A percentile compares a stretch with the other conserved stretches of the same genome.
phyloP scores from a whole-genome alignment of 495 filamentous ascomycete species.

The Aspergillus conjunctus region DNA sequence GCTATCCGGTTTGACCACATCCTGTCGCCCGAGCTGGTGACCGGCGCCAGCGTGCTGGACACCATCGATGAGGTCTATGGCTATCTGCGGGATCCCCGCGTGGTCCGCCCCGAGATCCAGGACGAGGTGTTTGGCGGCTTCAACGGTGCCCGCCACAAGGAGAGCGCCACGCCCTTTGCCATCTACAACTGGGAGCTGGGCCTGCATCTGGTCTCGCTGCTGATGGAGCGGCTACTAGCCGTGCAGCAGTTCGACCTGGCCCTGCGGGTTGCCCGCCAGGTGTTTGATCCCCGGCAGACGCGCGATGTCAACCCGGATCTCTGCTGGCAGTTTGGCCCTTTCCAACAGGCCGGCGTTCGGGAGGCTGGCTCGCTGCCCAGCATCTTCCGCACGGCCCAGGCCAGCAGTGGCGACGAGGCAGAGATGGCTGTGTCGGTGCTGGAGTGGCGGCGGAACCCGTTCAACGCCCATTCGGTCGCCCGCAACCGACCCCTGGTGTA shows the following conservation, averaged over 20 bases:
- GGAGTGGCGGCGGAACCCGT: constrained; percentile 25
- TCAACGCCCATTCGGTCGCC: constrained; percentile 29
- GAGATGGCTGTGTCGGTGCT: too few species aligned
- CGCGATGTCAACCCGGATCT: too few species aligned
- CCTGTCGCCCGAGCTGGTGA: background rate
- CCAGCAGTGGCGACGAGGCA: too few species aligned
- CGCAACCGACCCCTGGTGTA: constrained; percentile 33
- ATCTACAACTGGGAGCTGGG: constrained; percentile 7
- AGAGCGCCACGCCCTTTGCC: background rate
- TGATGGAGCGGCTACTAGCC: constrained; percentile 8
- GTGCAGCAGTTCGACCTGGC: constrained; percentile 35
- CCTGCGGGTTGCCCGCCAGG: constrained; percentile 23
- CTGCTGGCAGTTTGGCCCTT: constrained; percentile 7
- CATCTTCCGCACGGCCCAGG: too few species aligned
- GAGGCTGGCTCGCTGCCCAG: too few species aligned
- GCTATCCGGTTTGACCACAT: background rate
- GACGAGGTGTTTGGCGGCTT: background rate
- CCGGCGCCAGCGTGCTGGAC: background rate
- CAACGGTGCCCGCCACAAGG: background rate
- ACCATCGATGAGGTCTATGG: background rate
- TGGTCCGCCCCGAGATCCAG: background rate
- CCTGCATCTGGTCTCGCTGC: background rate
- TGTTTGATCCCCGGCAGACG: constrained; percentile 25
- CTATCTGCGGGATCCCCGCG: background rate
- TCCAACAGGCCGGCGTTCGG: too few species aligned